Base-by-base conservation (phyloP, 2,329 filamentous ascomycete genomes). In the Myriangium duriaei region DNA sequence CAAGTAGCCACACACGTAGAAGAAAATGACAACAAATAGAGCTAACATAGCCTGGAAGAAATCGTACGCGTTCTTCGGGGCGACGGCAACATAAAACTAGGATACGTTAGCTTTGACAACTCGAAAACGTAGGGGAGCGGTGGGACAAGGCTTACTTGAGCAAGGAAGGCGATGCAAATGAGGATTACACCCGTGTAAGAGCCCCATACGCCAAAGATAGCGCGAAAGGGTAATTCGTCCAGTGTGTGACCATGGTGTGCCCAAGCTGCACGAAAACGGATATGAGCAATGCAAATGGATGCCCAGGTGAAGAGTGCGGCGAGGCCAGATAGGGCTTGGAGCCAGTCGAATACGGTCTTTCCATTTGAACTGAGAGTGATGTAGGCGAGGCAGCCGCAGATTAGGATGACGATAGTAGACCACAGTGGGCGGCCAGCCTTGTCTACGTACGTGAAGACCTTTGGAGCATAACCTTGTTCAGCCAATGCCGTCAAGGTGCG, bases 281-380 rank as follows among this genome's bases (percentile, higher is more conserved):
- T 76, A 49, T 84, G 79, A 3, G 74, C 80, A 48, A 81, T 71
- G 16, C 69, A 76, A 48, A 84, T 84, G 26, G 68, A 68, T 2
- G 66, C 79, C 79, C 79, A 84, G 30, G 81, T 79, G 2, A 83
- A 54, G 51, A 83, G 83, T 0, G 78, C 81, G 26, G 75, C 76
- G 2, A 82, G 76, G 3, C 79, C 79, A 4, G 68, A 74, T 1
- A 82, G 62, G 49, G 80, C 81, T 49, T 83, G 73, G 42, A 84
- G 41, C 58, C 62, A 63, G 38, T 51, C 54, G 46, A 64, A 63
- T 11, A 64, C 60, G 4, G 47, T 48, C 2, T 55, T 47, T n/a
- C 56, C 55, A 2, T 49, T 54, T 29, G 47, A 51, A 30, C 50
- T 55, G 1, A 62, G 48, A 29, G 60, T 62, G 40, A 63, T 42